Evolutionary conservation across 2,329 filamentous ascomycete species (phyloP), one percentile per base, ranked within the genome.

Genomic region (Aspergillus melleus): DNA sequence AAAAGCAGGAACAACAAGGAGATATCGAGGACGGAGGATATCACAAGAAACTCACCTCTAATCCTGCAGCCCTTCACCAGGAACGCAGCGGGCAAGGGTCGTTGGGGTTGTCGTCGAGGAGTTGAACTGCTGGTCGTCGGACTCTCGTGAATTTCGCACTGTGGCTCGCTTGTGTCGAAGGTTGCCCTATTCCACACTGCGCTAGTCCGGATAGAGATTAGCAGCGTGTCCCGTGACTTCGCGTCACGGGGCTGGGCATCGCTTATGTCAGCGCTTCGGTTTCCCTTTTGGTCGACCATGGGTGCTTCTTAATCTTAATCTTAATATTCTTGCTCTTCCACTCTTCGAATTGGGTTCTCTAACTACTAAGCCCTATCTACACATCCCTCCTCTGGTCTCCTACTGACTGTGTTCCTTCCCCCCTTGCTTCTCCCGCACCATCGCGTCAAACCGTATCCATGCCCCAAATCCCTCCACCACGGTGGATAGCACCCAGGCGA

Each of bases 401-500:
- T 63, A 70, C 60, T 66, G 63, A 52, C 59, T 67, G 65, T 71
- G 68, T 55, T 61, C 65, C 58, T 52, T 71, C 69, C 74, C 76
- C 61, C 64, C 70, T 62, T 69, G 67, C 69, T 77, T 77, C 68
- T 71, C 67, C 66, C 68, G 68, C n/a, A 83, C 78, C 58, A 81
- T 62, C 16, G 68, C 64, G 64, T 79, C 76, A 61, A 83, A 80
- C 55, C 84, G 79, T 68, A 71, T 66, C 63, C 80, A 81, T 4
- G 79, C 71, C 24, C 80, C 80, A 49, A 79, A 67, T 0, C 86
- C 86, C 65, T 87, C 85, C 11, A 86, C 72, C 50, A 84, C 79
- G 56, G 74, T 78, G 50, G 78, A 80, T 2, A 70, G 70, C n/a
- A 81, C 68, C 85, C 85, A 88, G 30, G 70, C 67, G 77, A 81